These are phyloP conservation scores for Penicillium verhagenii DNA, from an alignment of 495 filamentous ascomycete species.

Conservation along the genomic window DNA sequence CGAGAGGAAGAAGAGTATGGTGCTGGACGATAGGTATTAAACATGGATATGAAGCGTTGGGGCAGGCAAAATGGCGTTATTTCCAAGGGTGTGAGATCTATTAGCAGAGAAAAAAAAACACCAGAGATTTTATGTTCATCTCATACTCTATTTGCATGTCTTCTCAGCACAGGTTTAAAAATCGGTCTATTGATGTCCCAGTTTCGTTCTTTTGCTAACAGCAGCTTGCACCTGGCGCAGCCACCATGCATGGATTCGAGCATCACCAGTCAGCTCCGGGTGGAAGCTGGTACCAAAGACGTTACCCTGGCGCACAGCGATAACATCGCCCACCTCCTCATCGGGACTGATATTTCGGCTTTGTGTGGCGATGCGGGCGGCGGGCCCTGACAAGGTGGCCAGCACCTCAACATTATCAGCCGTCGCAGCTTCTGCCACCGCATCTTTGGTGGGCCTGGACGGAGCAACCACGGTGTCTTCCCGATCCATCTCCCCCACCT, in stretches of 20 bases:
- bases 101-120: conserved; percentile 21
- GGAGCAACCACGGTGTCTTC: conserved; percentile 70
- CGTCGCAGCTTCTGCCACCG: conserved; percentile 38
- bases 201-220: conserved; percentile 28
- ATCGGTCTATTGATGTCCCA: conserved; percentile 20
- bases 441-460: conserved; percentile 48
- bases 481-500: conserved; percentile 46
- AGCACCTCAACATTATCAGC: conserved; percentile 49
- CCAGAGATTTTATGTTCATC: conserved; percentile 24
- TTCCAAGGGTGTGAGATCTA: conserved; percentile 14
- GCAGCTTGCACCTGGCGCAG: conserved; percentile 63
- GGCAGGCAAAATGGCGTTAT: conserved; percentile 39
- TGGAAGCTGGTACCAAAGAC: conserved; percentile 97
- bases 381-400: conserved; percentile 50
- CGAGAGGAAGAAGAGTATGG: conserved; percentile 58
- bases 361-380: conserved; percentile 38
- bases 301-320: conserved; percentile 90
- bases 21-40: conserved; percentile 40
- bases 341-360: conserved; percentile 38
- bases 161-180: conserved; percentile 14
- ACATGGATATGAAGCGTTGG: conserved; percentile 13
- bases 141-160: conserved; percentile 30
- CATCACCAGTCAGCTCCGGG: conserved; percentile 87
- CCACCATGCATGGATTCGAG: conserved; percentile 94
- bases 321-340: conserved; percentile 69